Conservation (phyloP, 257 asterid genomes). For the Solanum chiquidenum region DNA sequence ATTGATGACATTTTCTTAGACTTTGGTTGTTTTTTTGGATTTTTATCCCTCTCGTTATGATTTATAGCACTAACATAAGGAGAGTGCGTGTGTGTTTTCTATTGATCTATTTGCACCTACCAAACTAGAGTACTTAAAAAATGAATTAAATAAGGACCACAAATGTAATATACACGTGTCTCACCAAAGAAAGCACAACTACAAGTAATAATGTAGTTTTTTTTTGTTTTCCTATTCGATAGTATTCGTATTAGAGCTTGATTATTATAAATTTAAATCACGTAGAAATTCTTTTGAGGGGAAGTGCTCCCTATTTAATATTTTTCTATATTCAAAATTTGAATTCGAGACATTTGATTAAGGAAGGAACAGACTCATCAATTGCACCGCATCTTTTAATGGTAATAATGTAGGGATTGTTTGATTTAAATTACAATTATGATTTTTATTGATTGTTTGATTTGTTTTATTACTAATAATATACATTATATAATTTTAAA, state of each 20-base stretch:
- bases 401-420: background rate
- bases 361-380: rapidly evolving
- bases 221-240: no score
- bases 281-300: rapidly evolving
- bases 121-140: background rate
- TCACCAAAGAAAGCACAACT: background rate
- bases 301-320: no score
- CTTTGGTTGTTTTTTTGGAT: background rate
- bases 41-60: background rate
- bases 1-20: background rate
- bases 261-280: rapidly evolving
- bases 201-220: no score
- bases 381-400: rapidly evolving
- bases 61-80: background rate
- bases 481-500: no score
- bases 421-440: no score
- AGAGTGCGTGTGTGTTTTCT: background rate
- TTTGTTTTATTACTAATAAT: no score
- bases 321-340: no score
- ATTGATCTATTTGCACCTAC: background rate
- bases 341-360: no score
- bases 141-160: background rate
- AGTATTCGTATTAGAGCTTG: rapidly evolving
- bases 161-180: background rate
- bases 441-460: no score